These are phyloP conservation scores for Linanthus parryae DNA, from an alignment of 148 eudicot species.

Conservation along the genomic window DNA sequence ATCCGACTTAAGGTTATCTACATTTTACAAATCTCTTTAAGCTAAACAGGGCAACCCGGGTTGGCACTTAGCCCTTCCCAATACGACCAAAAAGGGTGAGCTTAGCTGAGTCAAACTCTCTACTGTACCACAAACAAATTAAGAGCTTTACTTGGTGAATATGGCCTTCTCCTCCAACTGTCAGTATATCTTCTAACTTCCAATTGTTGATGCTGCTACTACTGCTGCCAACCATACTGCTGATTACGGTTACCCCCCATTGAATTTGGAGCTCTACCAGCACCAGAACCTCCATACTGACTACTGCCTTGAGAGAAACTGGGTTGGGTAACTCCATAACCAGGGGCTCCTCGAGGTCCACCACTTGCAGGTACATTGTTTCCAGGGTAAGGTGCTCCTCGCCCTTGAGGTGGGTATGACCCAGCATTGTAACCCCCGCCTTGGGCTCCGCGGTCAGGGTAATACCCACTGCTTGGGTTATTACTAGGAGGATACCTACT, in stretches of 20 bases:
- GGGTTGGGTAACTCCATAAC: constrained; percentile 41
- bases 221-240: constrained; percentile 66
- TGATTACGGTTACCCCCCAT: constrained; percentile 40
- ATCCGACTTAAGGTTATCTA: too few species aligned
- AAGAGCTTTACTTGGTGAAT: too few species aligned
- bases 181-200: background rate
- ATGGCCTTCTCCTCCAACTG: too few species aligned
- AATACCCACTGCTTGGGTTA: constrained; percentile 48
- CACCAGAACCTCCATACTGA: constrained; percentile 33
- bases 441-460: constrained; percentile 41
- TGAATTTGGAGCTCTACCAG: constrained; percentile 34
- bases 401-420: constrained; percentile 47
- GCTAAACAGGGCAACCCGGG: too few species aligned
- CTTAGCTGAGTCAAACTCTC: too few species aligned
- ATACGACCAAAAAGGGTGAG: too few species aligned
- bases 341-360: constrained; percentile 26
- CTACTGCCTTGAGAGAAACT: constrained; percentile 42
- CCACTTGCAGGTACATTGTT: constrained; percentile 22
- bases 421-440: constrained; percentile 43
- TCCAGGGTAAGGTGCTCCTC: constrained; percentile 38
- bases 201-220: background rate
- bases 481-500: constrained; percentile 48
- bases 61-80: too few species aligned
- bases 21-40: too few species aligned
- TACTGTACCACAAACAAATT: too few species aligned